Base-by-base conservation (phyloP, 768 basidiomycete genomes). In the Boletus sp. region DNA sequence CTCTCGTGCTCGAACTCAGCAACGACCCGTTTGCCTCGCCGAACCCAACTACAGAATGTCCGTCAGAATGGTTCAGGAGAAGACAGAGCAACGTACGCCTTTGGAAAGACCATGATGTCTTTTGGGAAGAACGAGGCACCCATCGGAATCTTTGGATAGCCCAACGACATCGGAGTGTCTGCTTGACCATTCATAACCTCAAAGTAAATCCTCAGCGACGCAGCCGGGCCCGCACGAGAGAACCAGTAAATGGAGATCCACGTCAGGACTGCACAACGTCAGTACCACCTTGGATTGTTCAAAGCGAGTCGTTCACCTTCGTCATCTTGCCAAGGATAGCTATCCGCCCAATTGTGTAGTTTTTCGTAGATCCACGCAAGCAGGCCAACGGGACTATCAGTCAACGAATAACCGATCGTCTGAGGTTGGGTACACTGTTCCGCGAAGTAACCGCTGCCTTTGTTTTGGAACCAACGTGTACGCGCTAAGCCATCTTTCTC, bases 321-420 rank as follows among this genome's bases (percentile, higher is more conserved):
- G 32, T 85, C 83, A 45, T 82, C 81, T 10, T 74, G 73, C 83
- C 83, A 86, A 0, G 75, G 75, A 65, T 85, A 84, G 1, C 64
- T 60, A 61, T 84, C 83, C 0, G 78, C 76, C 77, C 79, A 81
- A 29, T 67, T 64, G 28, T 77, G 71, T 15, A 81, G 60, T 51
- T 82, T 81, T 60, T 82, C 80, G 53, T 81, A 82, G 18, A 83
- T 79, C 80, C 81, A 82, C 2, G 74, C 78, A 11, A 82, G 71
- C 29, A 82, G 59, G 1, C 81, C 84, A 6, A 75, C 76, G 10
- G 85, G 85, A 8, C 83, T 84, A 58, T 86, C 85, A 0, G 80
- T 70, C 5, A 86, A 68, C 10, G 71, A 58, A 59, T 86, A 86
- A 0, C 80, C 83, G 3, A 83, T 62, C 0, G 81, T 82, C 60